phyloP scores from a whole-genome alignment of 2,329 filamentous ascomycete genomes.

The Podosphaera xanthii region DNA sequence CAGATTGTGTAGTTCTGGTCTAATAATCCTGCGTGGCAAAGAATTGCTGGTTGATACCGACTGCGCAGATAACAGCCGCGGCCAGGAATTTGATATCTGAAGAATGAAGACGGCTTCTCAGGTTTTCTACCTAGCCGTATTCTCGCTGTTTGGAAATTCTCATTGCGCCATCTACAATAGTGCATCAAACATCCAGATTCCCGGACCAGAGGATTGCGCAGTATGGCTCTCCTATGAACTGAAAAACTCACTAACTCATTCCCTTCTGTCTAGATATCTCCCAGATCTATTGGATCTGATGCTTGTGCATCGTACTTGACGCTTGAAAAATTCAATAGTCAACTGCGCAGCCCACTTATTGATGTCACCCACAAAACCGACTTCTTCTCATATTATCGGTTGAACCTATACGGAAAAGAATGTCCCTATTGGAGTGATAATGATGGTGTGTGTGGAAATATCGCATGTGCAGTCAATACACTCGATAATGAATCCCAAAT shows the following conservation, averaged over 20 bases:
- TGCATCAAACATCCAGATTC: slow-evolving; percentile 19
- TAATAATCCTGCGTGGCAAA: too few relatives aligned
- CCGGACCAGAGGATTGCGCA: slow-evolving; percentile 18
- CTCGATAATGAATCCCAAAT: slow-evolving; percentile 91
- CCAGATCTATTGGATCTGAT: slow-evolving; percentile 72
- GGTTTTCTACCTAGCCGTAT: slow-evolving; percentile 38
- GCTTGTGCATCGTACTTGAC: slow-evolving; percentile 85
- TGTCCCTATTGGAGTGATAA: slow-evolving; percentile 95
- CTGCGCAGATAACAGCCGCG: too few relatives aligned
- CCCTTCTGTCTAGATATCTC: slow-evolving; percentile 44
- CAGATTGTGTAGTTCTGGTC: too few relatives aligned
- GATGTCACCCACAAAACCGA: slow-evolving; percentile 73
- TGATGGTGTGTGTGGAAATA: slow-evolving; percentile 86
- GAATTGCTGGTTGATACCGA: too few relatives aligned
- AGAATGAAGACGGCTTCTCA: slow-evolving; percentile 20
- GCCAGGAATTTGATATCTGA: too few relatives aligned
- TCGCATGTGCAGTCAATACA: slow-evolving; percentile 86
- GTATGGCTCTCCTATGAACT: slow-evolving; percentile 10
- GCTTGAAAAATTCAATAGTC: slow-evolving; percentile 62
- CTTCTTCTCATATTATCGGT: slow-evolving; percentile 92
- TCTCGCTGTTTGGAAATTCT: slow-evolving; percentile 29
- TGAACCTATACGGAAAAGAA: slow-evolving; percentile 83
- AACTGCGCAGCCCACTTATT: slow-evolving; percentile 53
- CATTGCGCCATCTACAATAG: slow-evolving; percentile 18
- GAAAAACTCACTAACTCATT: slow-evolving; percentile 9